Base-by-base conservation (phyloP, 1,284 basidiomycete genomes). In the Cryptococcus sp. region DNA sequence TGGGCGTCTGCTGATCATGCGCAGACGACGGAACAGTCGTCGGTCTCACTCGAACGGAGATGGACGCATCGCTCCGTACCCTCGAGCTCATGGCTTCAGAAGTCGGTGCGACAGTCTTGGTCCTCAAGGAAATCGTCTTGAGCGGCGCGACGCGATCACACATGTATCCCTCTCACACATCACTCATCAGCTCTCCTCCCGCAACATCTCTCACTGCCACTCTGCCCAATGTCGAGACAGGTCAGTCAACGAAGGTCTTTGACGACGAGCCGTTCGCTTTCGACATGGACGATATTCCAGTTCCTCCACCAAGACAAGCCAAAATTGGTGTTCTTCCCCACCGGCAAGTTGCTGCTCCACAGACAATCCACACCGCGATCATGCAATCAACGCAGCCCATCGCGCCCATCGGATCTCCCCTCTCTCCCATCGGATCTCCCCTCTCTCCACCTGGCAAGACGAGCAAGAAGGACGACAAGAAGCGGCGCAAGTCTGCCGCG, bases 61-160 rank as follows among this genome's bases (percentile, higher is more conserved):
- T 96, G 68, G 88, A 90, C 60, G 83, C 84, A 62, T 89, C 87
- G 2, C 79, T 96, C 42, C 85, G 87, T 66, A 94, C 92, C 0
- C 84, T 96, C 16, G 89, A 90, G 71, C 86, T 86, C 80, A 96
- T 96, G 93, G 92, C 93, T 0, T 86, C 87, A 11, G 91, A 94
- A 69, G 88, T 96, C 35, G 92, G 91, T 3, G 93, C 90, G 0
- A 90, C 88, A 25, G 90, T 94, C 51, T 86, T 92, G 47, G 85
- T 94, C 17, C 87, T 92, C 19, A 90, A 90, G 76, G 90, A 93
- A 72, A 87, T 94, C 27, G 75, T 77, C 10, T 65, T 80, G n/a
- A 53, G 45, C 22, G 44, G 49, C 19, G 47, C 39, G 22, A n/a
- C 44, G 6, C 27, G 53, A 49, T 35, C 31, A 10, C 47, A 55